Evolutionary conservation across 495 filamentous ascomycete genomes (phyloP), one percentile per base, ranked within the genome.

Genomic region (Aspergillus egyptiacus): DNA sequence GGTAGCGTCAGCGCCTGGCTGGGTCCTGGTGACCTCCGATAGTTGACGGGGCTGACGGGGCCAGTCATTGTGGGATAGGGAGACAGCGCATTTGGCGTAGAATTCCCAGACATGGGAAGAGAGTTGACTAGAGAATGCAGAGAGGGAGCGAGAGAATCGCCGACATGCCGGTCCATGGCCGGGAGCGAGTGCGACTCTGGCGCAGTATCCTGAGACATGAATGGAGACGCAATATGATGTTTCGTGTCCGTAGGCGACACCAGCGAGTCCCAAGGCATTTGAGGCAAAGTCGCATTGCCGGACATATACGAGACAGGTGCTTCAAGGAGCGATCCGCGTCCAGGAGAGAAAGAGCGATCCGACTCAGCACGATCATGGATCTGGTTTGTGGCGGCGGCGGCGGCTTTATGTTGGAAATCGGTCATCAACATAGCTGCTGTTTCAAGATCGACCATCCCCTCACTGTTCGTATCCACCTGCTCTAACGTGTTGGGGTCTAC

Each of bases 391-490:
- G 89, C 91, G 30, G 85, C 84, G 40, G 86, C 87, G 58, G 84
- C 86, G 59, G 93, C 91, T 72, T 96, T 95, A 71, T 96, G 89
- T 74, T 95, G 94, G 67, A 97, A 85, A 71, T 97, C 89, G 64
- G 94, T 93, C 79, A 98, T 93, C 75, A 98, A 82, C 87, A 95
- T 96, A 55, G 94, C 93, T 60, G 93, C 93, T 62, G 90, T 91
- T 79, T 98, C 93, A 67, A 96, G 82, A 73, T 96, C 91, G 65
- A 95, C 87, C 78, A 93, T 87, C 66, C 87, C 89, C 66, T 98
- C 93, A 71, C 82, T 89, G 72, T 84, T 88, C 54, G 86, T 89
- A 70, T 96, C 91, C 51, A 96, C 88, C 67, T 96, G 91, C 72
- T 97, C 93, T 59, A 97, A 73, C 25, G 89, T 85, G 24, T 88